Evolutionary conservation across 805 yeast genomes (phyloP).

Genomic region (Saccharomycopsis fodiens): DNA sequence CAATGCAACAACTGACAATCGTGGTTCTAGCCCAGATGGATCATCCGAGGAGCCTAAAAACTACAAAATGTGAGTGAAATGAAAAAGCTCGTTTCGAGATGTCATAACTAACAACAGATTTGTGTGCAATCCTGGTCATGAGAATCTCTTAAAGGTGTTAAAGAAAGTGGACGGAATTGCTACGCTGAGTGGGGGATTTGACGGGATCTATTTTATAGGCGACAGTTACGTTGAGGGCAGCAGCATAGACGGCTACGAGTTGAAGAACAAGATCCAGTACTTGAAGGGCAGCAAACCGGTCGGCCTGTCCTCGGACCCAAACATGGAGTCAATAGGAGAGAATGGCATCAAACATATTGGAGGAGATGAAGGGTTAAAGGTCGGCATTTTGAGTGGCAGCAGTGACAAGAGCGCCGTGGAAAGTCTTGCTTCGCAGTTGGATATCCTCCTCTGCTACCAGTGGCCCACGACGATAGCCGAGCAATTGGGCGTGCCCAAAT

Average conservation of each 20-base stretch:
- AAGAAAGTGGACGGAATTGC: slow-evolving; percentile 14
- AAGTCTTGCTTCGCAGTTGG: slow-evolving; percentile 27
- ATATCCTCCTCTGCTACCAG: slow-evolving; percentile 48
- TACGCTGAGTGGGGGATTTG: slow-evolving; percentile 11
- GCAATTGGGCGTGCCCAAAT: slow-evolving; percentile 33
- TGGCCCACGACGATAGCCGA: slow-evolving; percentile 54
- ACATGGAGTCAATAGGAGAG: neutral
- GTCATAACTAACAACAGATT: neutral
- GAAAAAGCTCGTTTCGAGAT: no score
- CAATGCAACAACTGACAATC: no score
- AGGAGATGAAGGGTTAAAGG: neutral
- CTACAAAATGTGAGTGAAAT: no score
- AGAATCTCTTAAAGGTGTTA: slow-evolving; percentile 10
- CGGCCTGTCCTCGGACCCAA: neutral
- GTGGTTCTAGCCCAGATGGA: no score
- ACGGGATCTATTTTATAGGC: slow-evolving; percentile 9
- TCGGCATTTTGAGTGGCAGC: neutral
- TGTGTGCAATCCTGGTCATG: slow-evolving; percentile 8
- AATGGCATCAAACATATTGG: neutral
- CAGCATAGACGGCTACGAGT: neutral
- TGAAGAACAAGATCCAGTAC: slow-evolving; percentile 3
- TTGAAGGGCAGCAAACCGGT: neutral
- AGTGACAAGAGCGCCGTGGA: neutral
- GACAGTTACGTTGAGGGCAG: neutral
- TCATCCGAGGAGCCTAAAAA: no score